Percentiles rank a stretch among this genome's conserved stretches.
Evolutionary conservation across 2,329 filamentous ascomycete species (phyloP).

Genomic region (Penicillium sp.): DNA sequence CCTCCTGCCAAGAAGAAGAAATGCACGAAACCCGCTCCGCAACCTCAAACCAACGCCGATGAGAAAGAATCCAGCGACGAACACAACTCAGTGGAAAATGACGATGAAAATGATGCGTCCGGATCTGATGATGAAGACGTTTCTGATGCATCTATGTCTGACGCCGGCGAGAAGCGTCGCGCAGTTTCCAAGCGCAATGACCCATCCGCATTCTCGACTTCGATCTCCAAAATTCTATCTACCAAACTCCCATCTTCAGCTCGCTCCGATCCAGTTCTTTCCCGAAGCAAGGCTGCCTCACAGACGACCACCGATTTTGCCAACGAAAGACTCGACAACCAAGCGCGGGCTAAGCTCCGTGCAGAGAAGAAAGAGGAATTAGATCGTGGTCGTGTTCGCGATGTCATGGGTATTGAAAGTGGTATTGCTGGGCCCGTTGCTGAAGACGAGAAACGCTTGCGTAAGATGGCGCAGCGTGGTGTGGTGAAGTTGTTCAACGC

Average conservation of each 20-base stretch:
- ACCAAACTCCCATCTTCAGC: conserved; percentile 80
- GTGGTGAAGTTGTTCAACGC: conserved; percentile 97
- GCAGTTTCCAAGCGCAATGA: conserved; percentile 71
- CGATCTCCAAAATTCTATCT: conserved; percentile 84
- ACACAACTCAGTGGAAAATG: conserved; percentile 29
- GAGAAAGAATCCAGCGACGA: conserved; percentile 21
- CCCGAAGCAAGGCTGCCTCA: conserved; percentile 69
- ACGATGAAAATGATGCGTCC: conserved; percentile 39
- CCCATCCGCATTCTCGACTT: conserved; percentile 82
- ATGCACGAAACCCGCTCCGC: conserved; percentile 5
- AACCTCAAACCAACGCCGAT: conserved; percentile 1
- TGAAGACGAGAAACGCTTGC: conserved; percentile 70
- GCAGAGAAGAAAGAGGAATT: conserved; percentile 71
- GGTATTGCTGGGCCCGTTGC: conserved; percentile 49
- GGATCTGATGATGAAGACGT: conserved; percentile 35
- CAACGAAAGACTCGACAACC: conserved; percentile 72
- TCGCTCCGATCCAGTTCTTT: conserved; percentile 83
- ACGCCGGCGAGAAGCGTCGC: conserved; percentile 38
- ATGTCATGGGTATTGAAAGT: conserved; percentile 65
- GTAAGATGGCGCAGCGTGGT: conserved; percentile 85
- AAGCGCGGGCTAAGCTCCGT: conserved; percentile 70
- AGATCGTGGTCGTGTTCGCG: conserved; percentile 82
- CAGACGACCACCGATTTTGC: conserved; percentile 65
- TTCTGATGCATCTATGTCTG: conserved; percentile 39
- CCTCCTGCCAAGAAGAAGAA: conserved; percentile 18